Conservation (phyloP, 805 yeast species). For the Tetrapisispora iriomotensis region DNA sequence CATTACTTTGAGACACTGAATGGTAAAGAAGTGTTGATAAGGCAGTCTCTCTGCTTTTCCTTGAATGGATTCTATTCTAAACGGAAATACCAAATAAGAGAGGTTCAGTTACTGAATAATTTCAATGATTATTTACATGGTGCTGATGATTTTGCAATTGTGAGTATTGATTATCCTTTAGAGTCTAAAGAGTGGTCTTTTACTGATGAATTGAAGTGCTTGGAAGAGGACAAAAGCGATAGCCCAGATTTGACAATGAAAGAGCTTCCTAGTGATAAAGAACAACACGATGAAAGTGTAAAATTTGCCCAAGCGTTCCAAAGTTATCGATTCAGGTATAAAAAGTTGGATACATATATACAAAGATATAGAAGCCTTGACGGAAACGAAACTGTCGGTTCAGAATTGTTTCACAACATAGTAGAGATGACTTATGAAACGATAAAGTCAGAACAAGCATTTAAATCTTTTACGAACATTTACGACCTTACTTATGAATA, state of each 20-base stretch:
- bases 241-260: too few relatives aligned
- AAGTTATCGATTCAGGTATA: constrained; percentile 9
- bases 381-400: constrained; percentile 19
- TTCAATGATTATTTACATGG: constrained; percentile 52
- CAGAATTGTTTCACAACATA: constrained; percentile 8
- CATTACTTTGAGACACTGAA: constrained; percentile 41
- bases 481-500: constrained; percentile 53
- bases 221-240: not conserved
- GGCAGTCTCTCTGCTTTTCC: constrained; percentile 16
- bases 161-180: constrained; percentile 49
- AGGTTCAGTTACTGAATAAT: constrained; percentile 40
- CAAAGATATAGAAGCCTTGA: constrained; percentile 16
- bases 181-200: constrained; percentile 32
- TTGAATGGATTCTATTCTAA: constrained; percentile 48
- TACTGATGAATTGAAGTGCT: constrained; percentile 7
- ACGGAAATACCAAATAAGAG: constrained; percentile 35
- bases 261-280: too few relatives aligned
- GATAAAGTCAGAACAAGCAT: constrained; percentile 9
- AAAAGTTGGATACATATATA: constrained; percentile 32
- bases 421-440: constrained; percentile 6
- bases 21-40: constrained; percentile 45
- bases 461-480: constrained; percentile 27
- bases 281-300: not conserved
- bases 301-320: not conserved
- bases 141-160: constrained; percentile 45